Conservation (phyloP, 805 yeast genomes). For the Priceomyces medius region DNA sequence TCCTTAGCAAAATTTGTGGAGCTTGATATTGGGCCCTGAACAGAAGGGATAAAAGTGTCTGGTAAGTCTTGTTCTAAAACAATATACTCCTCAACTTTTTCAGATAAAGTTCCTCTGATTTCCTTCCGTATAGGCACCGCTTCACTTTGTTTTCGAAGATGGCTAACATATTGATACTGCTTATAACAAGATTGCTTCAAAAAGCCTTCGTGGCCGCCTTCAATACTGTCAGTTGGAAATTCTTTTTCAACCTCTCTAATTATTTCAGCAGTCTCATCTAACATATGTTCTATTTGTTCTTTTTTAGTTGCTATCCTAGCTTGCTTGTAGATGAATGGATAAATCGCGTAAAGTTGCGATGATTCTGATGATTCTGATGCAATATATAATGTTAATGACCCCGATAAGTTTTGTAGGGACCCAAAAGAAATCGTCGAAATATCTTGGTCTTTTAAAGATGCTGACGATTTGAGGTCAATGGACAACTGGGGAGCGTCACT, state of each 20-base stretch:
- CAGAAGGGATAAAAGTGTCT: conserved; percentile 8
- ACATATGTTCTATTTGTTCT: conserved; percentile 13
- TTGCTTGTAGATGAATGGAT: conserved; percentile 22
- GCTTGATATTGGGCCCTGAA: conserved; percentile 27
- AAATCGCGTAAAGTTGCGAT: conserved; percentile 22
- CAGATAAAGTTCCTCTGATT: conserved; percentile 10
- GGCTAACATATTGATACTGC: conserved; percentile 18
- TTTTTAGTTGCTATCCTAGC: conserved; percentile 18
- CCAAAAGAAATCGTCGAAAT: conserved; percentile 32
- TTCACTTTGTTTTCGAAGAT: conserved; percentile 13
- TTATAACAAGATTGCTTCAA: conserved; percentile 13
- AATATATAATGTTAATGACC: conserved; percentile 31
- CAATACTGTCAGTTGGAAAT: conserved; percentile 11
- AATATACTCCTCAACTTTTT: conserved; percentile 9
- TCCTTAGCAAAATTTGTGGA: conserved; percentile 11
- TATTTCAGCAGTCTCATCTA: conserved; percentile 11
- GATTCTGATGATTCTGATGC: conserved; percentile 16
- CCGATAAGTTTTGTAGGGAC: conserved; percentile 19
- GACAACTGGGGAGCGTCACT: conserved; percentile 16
- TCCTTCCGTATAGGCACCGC: conserved; percentile 13
- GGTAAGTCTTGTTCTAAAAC: conserved; percentile 14
- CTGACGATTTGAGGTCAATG: conserved; percentile 14
- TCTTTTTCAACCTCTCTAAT: conserved; percentile 12
- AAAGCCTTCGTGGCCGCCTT: conserved; percentile 11
- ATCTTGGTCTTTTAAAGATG: conserved; percentile 10